These are phyloP conservation scores for Tolypocladium ovalisporum DNA, from an alignment of 2,329 filamentous ascomycete species.

Conservation along the genomic window DNA sequence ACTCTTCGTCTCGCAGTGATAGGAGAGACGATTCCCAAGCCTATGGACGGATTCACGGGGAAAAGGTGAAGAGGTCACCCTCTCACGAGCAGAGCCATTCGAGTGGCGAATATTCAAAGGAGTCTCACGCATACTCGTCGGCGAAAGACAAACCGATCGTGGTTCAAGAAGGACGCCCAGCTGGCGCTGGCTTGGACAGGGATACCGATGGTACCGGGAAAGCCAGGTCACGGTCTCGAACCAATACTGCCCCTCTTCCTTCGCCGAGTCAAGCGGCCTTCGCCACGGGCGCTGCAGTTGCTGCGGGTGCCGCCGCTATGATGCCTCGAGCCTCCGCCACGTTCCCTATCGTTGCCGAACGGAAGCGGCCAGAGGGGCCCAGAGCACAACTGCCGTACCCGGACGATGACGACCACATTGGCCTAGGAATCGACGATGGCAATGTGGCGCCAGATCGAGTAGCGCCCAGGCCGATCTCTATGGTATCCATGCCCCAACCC, in stretches of 20 bases:
- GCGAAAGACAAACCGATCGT: slow-evolving; percentile 23
- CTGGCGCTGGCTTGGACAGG: slow-evolving; percentile 11
- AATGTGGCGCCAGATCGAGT: not conserved
- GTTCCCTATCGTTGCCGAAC: slow-evolving; percentile 16
- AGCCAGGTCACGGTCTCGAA: slow-evolving; percentile 22
- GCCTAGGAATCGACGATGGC: slow-evolving; percentile 11
- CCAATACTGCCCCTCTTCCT: slow-evolving; percentile 21
- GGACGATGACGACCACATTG: slow-evolving; percentile 20
- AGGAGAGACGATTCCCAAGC: slow-evolving; percentile 20
- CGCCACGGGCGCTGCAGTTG: slow-evolving; percentile 1
- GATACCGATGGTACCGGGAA: slow-evolving; percentile 8
- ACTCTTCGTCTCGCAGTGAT: slow-evolving; percentile 13
- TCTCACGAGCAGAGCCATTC: slow-evolving; percentile 22
- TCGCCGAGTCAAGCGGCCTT: slow-evolving; percentile 14
- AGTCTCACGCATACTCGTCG: slow-evolving; percentile 13
- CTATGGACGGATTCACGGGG: slow-evolving; percentile 12
- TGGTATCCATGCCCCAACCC: slow-evolving; percentile 14
- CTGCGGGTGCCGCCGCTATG: slow-evolving; percentile 3
- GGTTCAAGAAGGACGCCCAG: slow-evolving; percentile 21
- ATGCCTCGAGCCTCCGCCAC: slow-evolving; percentile 17
- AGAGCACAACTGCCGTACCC: slow-evolving; percentile 24
- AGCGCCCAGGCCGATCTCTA: not conserved
- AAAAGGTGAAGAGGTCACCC: slow-evolving; percentile 8
- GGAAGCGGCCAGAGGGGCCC: slow-evolving; percentile 9
- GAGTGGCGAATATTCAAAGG: slow-evolving; percentile 25